Percentiles rank a stretch among this genome's conserved stretches.
Conservation (phyloP, 108 stramenopile genomes). For the Skeletonema menzelii region DNA sequence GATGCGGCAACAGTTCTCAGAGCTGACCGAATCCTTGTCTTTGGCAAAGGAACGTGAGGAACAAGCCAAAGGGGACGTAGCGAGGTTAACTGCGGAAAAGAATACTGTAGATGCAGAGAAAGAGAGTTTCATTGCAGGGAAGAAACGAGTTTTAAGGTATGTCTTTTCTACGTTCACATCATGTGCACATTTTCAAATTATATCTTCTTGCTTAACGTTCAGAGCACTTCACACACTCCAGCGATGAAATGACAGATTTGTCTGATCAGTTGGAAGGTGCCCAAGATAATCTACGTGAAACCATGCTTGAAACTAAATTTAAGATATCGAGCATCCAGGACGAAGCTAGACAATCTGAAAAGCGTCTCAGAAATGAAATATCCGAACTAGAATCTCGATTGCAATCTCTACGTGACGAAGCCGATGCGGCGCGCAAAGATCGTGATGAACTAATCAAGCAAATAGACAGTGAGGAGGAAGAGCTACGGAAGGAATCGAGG, state of each 20-base stretch:
- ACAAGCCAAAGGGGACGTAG: constrained; percentile 5
- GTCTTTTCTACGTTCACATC: background rate
- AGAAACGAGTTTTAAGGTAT: constrained; percentile 19
- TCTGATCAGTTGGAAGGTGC: constrained; percentile 31
- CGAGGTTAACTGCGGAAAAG: constrained; percentile 9
- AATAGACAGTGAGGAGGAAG: constrained; percentile 20
- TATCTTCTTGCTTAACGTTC: background rate
- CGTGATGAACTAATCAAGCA: constrained; percentile 1
- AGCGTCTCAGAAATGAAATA: constrained; percentile 23
- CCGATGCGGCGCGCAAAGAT: background rate
- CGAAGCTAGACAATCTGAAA: constrained; percentile 23
- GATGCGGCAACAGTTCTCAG: constrained; percentile 21
- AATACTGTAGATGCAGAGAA: constrained; percentile 18
- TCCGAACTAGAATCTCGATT: constrained; percentile 28
- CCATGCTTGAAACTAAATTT: constrained; percentile 13
- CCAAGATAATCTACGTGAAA: constrained; percentile 31
- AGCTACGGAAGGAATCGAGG: constrained; percentile 2
- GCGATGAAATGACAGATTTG: constrained; percentile 27
- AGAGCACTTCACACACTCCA: constrained; percentile 1
- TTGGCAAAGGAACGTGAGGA: constrained; percentile 26
- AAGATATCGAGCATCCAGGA: constrained; percentile 20
- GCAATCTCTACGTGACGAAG: constrained; percentile 17
- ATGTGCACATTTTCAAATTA: background rate
- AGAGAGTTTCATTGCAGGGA: constrained; percentile 7
- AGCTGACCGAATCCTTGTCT: constrained; percentile 21